Base-by-base conservation (phyloP, 2,329 filamentous ascomycete genomes). In the Arthrinium phaeospermum region DNA sequence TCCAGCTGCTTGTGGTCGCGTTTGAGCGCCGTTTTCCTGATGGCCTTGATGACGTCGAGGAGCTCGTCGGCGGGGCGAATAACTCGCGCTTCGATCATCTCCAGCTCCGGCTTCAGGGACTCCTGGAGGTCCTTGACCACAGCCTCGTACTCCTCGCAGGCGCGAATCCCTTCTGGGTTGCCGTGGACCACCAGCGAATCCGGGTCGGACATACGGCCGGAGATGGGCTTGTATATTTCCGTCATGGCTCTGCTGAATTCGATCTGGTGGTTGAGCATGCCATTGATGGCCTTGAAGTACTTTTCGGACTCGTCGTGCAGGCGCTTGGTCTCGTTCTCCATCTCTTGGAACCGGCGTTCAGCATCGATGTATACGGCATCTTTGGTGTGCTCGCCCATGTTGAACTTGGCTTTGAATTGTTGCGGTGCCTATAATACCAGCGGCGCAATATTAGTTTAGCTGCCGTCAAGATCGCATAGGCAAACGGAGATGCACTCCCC, bases 221-320 rank as follows among this genome's bases (percentile, higher is more conserved):
- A 98, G 78, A 99, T 99, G 77, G 96, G 96, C 82, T 97, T 97
- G 88, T 99, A 99, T 79, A 99, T 93, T 83, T 99, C 96, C 75
- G 93, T 92, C 86, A 98, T 96, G 76, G 95, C 94, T 85, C 98
- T 91, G 78, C 96, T 98, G 86, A 99, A 99, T 82, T 97, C 96
- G 84, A 99, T 98, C 86, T 99, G 96, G 85, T 98, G 95, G 80
- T 87, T 90, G 79, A 99, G 90, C 96, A 99, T 99, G 87, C 93
- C 94, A 85, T 98, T 98, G 85, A 99, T 98, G 81, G 96, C 94
- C 71, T 98, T 92, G 79, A 97, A 98, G 84, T 99, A 99, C 85
- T 97, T 98, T 83, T 95, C 93, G 72, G 94, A 97, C 84, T 98
- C 96, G 86, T 98, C 94, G 84, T 98, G 96, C 44, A 81, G 91